phyloP scores from a whole-genome alignment of 148 eudicot genomes.

The Diospyros kaki region DNA sequence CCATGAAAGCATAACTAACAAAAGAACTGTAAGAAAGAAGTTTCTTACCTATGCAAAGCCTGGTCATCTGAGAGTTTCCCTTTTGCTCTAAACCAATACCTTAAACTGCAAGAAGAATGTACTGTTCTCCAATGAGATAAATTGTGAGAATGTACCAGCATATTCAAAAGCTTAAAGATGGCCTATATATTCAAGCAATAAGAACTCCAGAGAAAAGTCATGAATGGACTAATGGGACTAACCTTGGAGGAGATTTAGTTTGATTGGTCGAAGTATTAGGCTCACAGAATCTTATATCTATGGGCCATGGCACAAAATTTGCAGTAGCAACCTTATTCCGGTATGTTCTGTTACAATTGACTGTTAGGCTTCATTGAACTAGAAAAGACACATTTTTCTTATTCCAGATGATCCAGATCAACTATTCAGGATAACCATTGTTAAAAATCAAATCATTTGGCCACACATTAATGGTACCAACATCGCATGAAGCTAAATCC shows the following conservation, averaged over 20 bases:
- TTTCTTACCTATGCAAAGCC: conserved; percentile 88
- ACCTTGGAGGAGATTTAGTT: conserved; percentile 89
- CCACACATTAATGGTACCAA: not conserved
- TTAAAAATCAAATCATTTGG: not conserved
- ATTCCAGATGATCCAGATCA: not conserved
- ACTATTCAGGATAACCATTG: not conserved
- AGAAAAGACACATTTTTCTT: not conserved
- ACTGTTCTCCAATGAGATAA: conserved; percentile 6
- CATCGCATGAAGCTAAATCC: not conserved
- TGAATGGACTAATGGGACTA: not conserved
- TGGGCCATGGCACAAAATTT: conserved; percentile 66
- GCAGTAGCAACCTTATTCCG: conserved; percentile 80
- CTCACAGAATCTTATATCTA: conserved; percentile 86
- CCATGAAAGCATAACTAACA: conserved; percentile 1
- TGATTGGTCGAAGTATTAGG: conserved; percentile 63
- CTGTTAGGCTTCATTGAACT: conserved; percentile 8
- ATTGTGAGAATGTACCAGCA: not conserved
- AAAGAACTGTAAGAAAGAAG: not conserved
- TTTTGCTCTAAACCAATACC: conserved; percentile 90
- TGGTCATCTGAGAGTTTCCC: conserved; percentile 96
- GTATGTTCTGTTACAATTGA: conserved; percentile 63
- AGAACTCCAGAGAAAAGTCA: not conserved
- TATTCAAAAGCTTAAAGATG: not conserved
- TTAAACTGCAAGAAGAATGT: conserved; percentile 47
- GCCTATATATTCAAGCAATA: not conserved